Evolutionary conservation across 352 stramenopile genomes (phyloP).

Genomic region (Sclerospora graminicola): DNA sequence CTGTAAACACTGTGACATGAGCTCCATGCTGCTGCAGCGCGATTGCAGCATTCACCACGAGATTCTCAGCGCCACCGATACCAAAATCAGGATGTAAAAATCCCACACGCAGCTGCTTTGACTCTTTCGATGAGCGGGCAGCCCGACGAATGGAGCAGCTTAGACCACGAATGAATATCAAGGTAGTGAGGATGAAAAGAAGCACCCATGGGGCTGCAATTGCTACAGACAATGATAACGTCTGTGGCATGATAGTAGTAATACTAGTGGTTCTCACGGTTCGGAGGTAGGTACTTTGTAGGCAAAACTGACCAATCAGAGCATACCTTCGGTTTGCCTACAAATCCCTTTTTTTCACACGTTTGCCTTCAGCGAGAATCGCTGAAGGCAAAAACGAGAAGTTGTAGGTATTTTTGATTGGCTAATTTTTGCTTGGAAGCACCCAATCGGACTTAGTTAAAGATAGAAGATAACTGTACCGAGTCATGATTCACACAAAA

Average conservation of each 20-base stretch:
- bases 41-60: conserved; percentile 88
- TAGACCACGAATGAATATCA: conserved; percentile 18
- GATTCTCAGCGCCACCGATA: conserved; percentile 94
- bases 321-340: no score
- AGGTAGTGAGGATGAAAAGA: conserved; percentile 13
- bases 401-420: no score
- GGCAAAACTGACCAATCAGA: no score
- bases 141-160: conserved; percentile 14
- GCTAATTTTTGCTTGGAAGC: no score
- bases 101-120: conserved; percentile 54
- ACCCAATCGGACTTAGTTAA: no score
- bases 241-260: conserved; percentile 20
- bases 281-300: no score
- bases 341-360: no score
- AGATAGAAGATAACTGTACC: no score
- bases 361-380: no score
- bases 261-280: no score
- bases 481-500: no score
- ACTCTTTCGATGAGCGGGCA: conserved; percentile 1
- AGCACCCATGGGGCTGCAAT: conserved; percentile 11
- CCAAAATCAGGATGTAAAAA: conserved; percentile 98
- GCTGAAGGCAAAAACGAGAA: no score
- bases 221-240: conserved; percentile 8
- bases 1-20: conserved; percentile 91
- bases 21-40: conserved; percentile 76